Percentiles rank a stretch among this genome's conserved stretches.
Conservation (phyloP, 2,329 filamentous ascomycete genomes). For the Cladosporium halotolerans region DNA sequence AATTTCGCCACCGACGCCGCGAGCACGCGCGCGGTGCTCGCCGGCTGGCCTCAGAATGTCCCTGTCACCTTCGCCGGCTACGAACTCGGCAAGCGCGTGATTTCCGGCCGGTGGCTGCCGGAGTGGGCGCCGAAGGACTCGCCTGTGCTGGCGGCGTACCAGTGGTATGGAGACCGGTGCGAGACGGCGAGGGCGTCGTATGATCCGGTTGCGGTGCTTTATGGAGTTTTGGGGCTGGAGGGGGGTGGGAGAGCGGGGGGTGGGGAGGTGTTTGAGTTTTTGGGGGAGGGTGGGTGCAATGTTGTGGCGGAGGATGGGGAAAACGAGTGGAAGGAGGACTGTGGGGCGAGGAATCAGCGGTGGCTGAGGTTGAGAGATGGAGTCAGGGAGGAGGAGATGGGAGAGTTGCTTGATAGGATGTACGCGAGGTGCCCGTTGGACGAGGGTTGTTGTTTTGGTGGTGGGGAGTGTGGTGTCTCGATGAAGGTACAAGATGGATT, state of each 20-base stretch:
- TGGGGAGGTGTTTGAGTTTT: constrained; percentile 1
- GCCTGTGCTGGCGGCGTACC: constrained; percentile 10
- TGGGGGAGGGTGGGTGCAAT: neutral
- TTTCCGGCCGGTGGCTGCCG: constrained; percentile 35
- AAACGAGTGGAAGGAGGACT: constrained; percentile 2
- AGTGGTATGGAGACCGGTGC: constrained; percentile 10
- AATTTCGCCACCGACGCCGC: constrained; percentile 44
- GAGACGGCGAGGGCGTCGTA: constrained; percentile 6
- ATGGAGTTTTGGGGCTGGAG: neutral
- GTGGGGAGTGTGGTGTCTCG: neutral
- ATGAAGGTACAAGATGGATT: neutral
- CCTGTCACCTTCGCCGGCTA: constrained; percentile 37
- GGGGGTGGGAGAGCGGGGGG: neutral
- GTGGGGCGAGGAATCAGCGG: neutral
- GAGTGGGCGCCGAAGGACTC: constrained; percentile 4
- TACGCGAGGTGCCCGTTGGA: neutral
- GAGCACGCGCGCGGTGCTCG: constrained; percentile 40
- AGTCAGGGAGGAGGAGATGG: constrained; percentile 11
- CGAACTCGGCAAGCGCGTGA: constrained; percentile 40
- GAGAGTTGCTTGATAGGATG: constrained; percentile 13
- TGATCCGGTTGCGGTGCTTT: constrained; percentile 14
- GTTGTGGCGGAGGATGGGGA: constrained; percentile 2
- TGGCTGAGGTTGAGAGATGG: constrained; percentile 16
- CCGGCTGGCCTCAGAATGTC: constrained; percentile 38
- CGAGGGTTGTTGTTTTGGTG: neutral